Percentiles rank a stretch among this genome's conserved stretches.
Evolutionary conservation across 1,284 basidiomycete species (phyloP).

Genomic region (Earliella scabrosa): DNA sequence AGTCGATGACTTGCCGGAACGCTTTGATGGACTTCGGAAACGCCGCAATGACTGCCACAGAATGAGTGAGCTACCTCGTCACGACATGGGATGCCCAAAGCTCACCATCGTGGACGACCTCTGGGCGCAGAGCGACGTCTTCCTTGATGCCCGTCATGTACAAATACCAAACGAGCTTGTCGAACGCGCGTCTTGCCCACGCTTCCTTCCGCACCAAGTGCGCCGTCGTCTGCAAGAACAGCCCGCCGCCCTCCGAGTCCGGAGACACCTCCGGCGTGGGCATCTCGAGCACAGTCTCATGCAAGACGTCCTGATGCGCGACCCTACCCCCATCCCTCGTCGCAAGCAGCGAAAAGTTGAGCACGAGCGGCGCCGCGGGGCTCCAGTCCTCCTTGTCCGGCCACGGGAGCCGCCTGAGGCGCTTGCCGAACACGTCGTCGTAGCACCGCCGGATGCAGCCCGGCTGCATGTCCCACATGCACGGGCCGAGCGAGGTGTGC

Average conservation of each 20-base stretch:
- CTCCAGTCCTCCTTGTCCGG: constrained; percentile 11
- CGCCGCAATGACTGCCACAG: neutral
- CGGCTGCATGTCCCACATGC: constrained; percentile 12
- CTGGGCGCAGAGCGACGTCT: neutral
- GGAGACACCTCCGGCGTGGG: constrained; percentile 2
- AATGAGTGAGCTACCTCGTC: neutral
- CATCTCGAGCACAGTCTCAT: constrained; percentile 6
- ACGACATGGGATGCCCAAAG: too few relatives aligned
- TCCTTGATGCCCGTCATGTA: constrained; percentile 6
- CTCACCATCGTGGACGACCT: constrained; percentile 1
- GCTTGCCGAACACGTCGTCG: constrained; percentile 6
- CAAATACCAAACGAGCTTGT: constrained; percentile 6
- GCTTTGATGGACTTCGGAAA: neutral
- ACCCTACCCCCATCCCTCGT: neutral
- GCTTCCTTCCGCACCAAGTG: neutral
- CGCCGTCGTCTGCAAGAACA: constrained; percentile 12
- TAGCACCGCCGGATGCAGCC: constrained; percentile 13
- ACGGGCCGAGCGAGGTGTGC: constrained; percentile 11
- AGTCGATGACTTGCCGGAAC: neutral
- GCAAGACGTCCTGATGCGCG: constrained; percentile 3
- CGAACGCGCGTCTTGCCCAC: neutral
- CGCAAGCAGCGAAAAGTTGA: constrained; percentile 11
- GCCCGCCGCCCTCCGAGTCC: constrained; percentile 3
- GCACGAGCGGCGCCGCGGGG: constrained; percentile 7
- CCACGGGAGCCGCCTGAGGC: constrained; percentile 1